Conservation (phyloP, 108 stramenopile species). For the Cyclotella atomus region DNA sequence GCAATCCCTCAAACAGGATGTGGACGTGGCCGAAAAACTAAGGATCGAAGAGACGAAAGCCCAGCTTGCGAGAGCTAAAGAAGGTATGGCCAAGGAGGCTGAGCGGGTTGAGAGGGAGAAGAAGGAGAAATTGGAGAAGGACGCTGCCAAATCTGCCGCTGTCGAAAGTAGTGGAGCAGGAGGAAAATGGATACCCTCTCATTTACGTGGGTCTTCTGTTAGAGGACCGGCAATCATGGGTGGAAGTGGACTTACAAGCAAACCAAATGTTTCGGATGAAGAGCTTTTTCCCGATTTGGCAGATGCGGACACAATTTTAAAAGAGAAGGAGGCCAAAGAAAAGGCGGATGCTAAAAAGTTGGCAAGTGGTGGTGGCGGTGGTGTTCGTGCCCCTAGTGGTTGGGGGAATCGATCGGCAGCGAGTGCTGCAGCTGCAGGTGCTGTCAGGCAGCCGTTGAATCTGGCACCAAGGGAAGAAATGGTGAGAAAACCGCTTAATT, state of each 20-base stretch:
- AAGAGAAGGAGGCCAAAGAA: slow-evolving; percentile 66
- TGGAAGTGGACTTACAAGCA: slow-evolving; percentile 7
- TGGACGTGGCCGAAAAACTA: slow-evolving; percentile 83
- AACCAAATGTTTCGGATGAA: slow-evolving; percentile 71
- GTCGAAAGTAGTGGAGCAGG: slow-evolving; percentile 43
- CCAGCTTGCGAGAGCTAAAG: slow-evolving; percentile 76
- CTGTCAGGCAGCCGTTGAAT: slow-evolving; percentile 35
- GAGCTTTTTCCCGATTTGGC: slow-evolving; percentile 88
- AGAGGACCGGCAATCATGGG: slow-evolving; percentile 32
- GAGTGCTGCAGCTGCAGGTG: slow-evolving; percentile 5
- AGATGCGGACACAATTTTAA: slow-evolving; percentile 76
- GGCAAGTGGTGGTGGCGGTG: slow-evolving; percentile 17
- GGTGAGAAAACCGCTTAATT: slow-evolving; percentile 49
- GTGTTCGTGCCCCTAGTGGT: slow-evolving; percentile 61
- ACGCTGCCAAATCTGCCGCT: slow-evolving; percentile 20
- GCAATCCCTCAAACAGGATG: slow-evolving; percentile 69
- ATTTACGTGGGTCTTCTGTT: slow-evolving; percentile 43
- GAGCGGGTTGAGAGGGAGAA: slow-evolving; percentile 73
- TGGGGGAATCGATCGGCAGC: too few species aligned
- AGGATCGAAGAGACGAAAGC: slow-evolving; percentile 87
- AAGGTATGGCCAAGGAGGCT: slow-evolving; percentile 90
- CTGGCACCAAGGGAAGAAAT: slow-evolving; percentile 20
- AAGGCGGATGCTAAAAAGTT: slow-evolving; percentile 61
- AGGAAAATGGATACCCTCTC: slow-evolving; percentile 72
- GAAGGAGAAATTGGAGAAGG: slow-evolving; percentile 65